Conservation (phyloP, 1,284 basidiomycete species). For the Exobasidium rhododendri region DNA sequence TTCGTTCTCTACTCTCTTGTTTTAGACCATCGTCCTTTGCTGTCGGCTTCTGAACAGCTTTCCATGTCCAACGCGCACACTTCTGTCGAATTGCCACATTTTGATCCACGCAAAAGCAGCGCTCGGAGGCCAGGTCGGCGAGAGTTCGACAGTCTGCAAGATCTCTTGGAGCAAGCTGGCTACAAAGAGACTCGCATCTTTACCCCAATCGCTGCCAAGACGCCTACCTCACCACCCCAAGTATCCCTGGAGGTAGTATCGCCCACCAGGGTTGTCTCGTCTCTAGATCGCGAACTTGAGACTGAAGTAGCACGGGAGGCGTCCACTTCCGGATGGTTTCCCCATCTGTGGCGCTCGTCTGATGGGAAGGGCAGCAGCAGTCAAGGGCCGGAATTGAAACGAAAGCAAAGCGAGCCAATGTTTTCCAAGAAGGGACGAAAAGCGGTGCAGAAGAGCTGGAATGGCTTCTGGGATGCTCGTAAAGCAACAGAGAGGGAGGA, state of each 20-base stretch:
- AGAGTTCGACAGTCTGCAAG: conserved; percentile 47
- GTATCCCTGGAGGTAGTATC: neutral
- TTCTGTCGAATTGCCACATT: neutral
- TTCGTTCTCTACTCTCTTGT: no score
- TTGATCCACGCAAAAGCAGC: neutral
- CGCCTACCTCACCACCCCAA: neutral
- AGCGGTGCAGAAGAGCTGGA: neutral
- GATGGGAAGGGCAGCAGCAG: neutral
- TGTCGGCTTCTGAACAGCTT: no score
- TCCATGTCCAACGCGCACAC: neutral
- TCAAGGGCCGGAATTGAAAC: neutral
- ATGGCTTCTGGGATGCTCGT: neutral
- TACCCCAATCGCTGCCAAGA: conserved; percentile 31
- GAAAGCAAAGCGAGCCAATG: conserved; percentile 5
- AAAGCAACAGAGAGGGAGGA: neutral
- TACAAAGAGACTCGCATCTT: conserved; percentile 52
- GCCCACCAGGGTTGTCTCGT: neutral
- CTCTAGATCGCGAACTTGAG: neutral
- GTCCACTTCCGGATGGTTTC: neutral
- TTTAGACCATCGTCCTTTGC: no score
- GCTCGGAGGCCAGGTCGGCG: neutral
- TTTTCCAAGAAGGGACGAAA: neutral
- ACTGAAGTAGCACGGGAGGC: neutral
- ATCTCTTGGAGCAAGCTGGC: conserved; percentile 45
- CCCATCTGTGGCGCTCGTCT: neutral